A percentile compares a stretch with the other conserved stretches of the same genome.
phyloP scores from a whole-genome alignment of 2,329 filamentous ascomycete genomes.

The Paecilomyces niveus region DNA sequence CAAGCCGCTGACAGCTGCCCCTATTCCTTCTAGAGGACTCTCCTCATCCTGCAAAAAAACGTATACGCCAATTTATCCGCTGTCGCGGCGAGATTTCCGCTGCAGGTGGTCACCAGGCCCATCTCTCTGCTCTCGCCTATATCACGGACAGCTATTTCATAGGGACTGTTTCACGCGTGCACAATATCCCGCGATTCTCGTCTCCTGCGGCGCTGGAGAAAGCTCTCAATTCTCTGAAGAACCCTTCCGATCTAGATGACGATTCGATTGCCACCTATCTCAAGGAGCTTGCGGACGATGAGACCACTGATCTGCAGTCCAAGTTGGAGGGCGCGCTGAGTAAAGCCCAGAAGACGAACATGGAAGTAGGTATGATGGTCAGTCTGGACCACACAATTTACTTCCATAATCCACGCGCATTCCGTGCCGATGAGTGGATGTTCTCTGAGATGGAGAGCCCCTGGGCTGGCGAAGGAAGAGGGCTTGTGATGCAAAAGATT shows the following conservation, averaged over 20 bases:
- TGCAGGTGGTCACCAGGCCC: slow-evolving; percentile 67
- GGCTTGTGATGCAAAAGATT: slow-evolving; percentile 42
- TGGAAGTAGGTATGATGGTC: slow-evolving; percentile 45
- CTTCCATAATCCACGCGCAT: slow-evolving; percentile 43
- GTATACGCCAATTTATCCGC: slow-evolving; percentile 50
- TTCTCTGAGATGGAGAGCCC: slow-evolving; percentile 44
- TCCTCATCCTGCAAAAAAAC: slow-evolving; percentile 56
- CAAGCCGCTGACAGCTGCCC: background rate
- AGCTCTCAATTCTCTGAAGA: slow-evolving; percentile 32
- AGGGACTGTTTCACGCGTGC: slow-evolving; percentile 74
- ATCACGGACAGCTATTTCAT: slow-evolving; percentile 92
- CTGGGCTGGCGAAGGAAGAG: slow-evolving; percentile 45
- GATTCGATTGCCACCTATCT: slow-evolving; percentile 32
- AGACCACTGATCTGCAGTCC: slow-evolving; percentile 31
- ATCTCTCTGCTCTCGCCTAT: slow-evolving; percentile 84
- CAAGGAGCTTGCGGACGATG: slow-evolving; percentile 36
- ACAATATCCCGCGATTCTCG: slow-evolving; percentile 70
- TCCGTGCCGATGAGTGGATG: slow-evolving; percentile 46
- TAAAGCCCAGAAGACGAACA: slow-evolving; percentile 19
- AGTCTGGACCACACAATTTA: slow-evolving; percentile 46
- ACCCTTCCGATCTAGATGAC: slow-evolving; percentile 37
- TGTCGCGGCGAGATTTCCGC: slow-evolving; percentile 61
- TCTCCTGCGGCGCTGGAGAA: slow-evolving; percentile 39
- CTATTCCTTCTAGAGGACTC: slow-evolving; percentile 29
- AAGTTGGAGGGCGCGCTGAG: slow-evolving; percentile 27